A percentile compares a stretch with the other conserved stretches of the same genome.
Evolutionary conservation across 148 eudicot genomes (phyloP).

Genomic region (Camellia granthamiana): DNA sequence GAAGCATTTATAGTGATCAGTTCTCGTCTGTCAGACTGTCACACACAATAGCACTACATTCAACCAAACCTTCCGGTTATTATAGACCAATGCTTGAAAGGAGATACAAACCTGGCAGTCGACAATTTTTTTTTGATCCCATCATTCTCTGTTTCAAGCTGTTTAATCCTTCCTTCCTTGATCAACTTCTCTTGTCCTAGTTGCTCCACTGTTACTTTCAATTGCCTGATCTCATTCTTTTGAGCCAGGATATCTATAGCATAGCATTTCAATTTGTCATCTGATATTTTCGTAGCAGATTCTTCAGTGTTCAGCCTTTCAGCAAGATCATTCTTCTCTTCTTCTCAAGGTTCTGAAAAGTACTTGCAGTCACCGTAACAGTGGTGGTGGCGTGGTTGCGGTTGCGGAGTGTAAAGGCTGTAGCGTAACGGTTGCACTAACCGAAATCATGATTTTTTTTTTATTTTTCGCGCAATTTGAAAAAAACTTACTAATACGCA

Average conservation of each 20-base stretch:
- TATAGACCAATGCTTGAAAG: not conserved
- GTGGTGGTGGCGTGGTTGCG: too few relatives aligned
- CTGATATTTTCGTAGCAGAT: conserved; percentile 65
- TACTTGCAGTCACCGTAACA: too few relatives aligned
- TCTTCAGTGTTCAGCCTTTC: conserved; percentile 71
- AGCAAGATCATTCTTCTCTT: conserved; percentile 62
- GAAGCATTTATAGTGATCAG: too few relatives aligned
- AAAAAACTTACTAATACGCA: too few relatives aligned
- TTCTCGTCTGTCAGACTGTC: too few relatives aligned
- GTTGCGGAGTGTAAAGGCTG: too few relatives aligned
- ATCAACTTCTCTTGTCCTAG: conserved; percentile 74
- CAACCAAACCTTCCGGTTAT: too few relatives aligned
- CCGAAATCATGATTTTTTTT: too few relatives aligned
- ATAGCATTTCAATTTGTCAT: conserved; percentile 68
- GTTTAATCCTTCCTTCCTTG: conserved; percentile 76
- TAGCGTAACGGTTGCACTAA: too few relatives aligned
- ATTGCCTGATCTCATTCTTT: conserved; percentile 64
- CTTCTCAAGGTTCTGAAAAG: conserved; percentile 53
- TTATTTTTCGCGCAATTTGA: too few relatives aligned
- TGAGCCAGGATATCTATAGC: conserved; percentile 65
- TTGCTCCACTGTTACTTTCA: conserved; percentile 71
- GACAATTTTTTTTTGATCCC: conserved; percentile 65
- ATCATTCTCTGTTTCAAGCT: conserved; percentile 66
- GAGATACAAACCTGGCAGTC: conserved; percentile 51
- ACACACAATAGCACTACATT: too few relatives aligned